Evolutionary conservation across 2,329 filamentous ascomycete species (phyloP), one percentile per base, ranked within the genome.

Genomic region (Didymella exigua): DNA sequence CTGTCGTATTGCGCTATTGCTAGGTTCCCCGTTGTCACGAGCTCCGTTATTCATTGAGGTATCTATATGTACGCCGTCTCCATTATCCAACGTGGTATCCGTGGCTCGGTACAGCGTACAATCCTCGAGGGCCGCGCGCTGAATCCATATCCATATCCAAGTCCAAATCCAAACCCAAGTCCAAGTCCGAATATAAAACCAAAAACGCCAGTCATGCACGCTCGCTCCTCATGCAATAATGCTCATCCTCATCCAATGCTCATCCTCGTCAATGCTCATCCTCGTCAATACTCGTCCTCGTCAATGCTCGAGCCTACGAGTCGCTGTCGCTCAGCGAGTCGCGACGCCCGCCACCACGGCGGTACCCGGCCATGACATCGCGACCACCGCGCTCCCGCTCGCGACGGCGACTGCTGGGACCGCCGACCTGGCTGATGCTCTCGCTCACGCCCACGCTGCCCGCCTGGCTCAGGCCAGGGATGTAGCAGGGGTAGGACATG

Each of bases 241-340:
- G n/a, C n/a, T n/a, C n/a, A n/a, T n/a, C n/a, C n/a, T n/a, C n/a
- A n/a, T n/a, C n/a, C n/a, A n/a, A n/a, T n/a, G n/a, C n/a, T n/a
- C n/a, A n/a, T n/a, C n/a, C n/a, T n/a, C n/a, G n/a, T n/a, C n/a
- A n/a, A n/a, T n/a, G n/a, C n/a, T n/a, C n/a, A n/a, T n/a, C n/a
- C n/a, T n/a, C n/a, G n/a, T n/a, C n/a, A n/a, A n/a, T n/a, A n/a
- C n/a, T n/a, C n/a, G n/a, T n/a, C n/a, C 5, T 18, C n/a, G 13
- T 19, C 18, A 5, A 1, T 37, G 27, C 38, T 27, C n/a, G 41
- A 27, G 14, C n/a, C 36, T 61, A 64, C 38, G 54, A 57, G 16
- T 82, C 81, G 59, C 81, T 83, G 58, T 84, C 82, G 65, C 81
- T 83, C 71, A 84, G 67, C 65, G 79, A 82, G 59, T 84, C 82